Conservation (phyloP, 352 stramenopile genomes). For the Globisporangium nunn region DNA sequence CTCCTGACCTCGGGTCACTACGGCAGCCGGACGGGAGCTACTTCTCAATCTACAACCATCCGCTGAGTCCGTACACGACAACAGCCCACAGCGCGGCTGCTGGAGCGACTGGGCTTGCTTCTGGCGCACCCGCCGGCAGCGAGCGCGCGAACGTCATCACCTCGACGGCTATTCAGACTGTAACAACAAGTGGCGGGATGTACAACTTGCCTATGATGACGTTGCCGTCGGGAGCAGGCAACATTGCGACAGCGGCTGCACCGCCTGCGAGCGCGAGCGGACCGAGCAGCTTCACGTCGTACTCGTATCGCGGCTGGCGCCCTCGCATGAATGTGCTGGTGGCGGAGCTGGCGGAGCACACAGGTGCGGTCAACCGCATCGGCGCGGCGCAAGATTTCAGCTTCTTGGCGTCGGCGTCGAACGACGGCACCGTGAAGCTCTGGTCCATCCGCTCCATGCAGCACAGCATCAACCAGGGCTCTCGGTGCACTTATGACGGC, state of each 20-base stretch:
- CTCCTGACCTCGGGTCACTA: slow-evolving; percentile 84
- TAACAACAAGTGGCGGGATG: slow-evolving; percentile 18
- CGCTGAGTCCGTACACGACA: slow-evolving; percentile 53
- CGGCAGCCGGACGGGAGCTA: slow-evolving; percentile 52
- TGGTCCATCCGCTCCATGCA: slow-evolving; percentile 93
- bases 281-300: slow-evolving; percentile 24
- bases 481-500: slow-evolving; percentile 89
- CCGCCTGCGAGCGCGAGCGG: slow-evolving; percentile 20
- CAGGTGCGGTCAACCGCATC: slow-evolving; percentile 89
- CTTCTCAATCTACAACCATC: slow-evolving; percentile 80
- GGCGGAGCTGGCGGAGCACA: slow-evolving; percentile 89
- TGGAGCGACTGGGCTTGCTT: slow-evolving; percentile 3
- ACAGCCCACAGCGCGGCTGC: slow-evolving; percentile 10
- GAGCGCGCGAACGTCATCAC: slow-evolving; percentile 16
- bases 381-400: slow-evolving; percentile 92
- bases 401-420: slow-evolving; percentile 94
- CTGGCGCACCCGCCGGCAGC: slow-evolving; percentile 14
- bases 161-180: slow-evolving; percentile 10
- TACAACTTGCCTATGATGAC: slow-evolving; percentile 12
- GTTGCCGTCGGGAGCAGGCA: slow-evolving; percentile 7
- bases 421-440: slow-evolving; percentile 94
- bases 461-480: slow-evolving; percentile 91
- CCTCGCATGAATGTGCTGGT: slow-evolving; percentile 80
- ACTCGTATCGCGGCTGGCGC: slow-evolving; percentile 67
- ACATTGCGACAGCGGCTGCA: slow-evolving; percentile 11